Conservation (phyloP, 805 yeast species). For the Candida xiaguanensis region DNA sequence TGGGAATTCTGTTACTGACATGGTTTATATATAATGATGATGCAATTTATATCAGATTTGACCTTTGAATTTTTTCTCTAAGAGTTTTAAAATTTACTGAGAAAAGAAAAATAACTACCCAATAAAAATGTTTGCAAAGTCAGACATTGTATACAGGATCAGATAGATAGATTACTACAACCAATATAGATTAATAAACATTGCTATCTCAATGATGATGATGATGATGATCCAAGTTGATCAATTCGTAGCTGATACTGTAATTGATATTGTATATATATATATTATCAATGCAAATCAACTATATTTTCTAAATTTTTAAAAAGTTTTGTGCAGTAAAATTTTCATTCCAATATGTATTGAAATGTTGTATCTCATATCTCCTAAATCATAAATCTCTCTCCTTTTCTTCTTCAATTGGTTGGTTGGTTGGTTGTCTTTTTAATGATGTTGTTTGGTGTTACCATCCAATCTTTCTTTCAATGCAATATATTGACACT, state of each 20-base stretch:
- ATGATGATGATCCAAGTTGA: no score
- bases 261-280: no score
- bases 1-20: conserved; percentile 40
- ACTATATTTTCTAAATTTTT: no score
- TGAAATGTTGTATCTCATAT: no score
- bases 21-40: conserved; percentile 10
- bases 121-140: conserved; percentile 9
- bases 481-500: conserved; percentile 41
- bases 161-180: neutral
- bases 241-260: no score
- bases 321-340: no score
- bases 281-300: no score
- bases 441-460: conserved; percentile 10
- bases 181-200: no score
- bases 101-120: neutral
- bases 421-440: neutral
- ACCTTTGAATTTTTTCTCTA: neutral
- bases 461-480: conserved; percentile 37
- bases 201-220: neutral
- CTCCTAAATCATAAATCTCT: no score
- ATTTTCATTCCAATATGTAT: no score
- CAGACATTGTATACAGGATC: conserved; percentile 7
- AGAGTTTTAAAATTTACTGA: no score
- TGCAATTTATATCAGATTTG: no score
- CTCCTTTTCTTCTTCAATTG: neutral